A percentile compares a stretch with the other conserved stretches of the same genome.
These are phyloP conservation scores for Speleostelium caveatum DNA, from an alignment of 78 protist genomes.

Conservation along the genomic window DNA sequence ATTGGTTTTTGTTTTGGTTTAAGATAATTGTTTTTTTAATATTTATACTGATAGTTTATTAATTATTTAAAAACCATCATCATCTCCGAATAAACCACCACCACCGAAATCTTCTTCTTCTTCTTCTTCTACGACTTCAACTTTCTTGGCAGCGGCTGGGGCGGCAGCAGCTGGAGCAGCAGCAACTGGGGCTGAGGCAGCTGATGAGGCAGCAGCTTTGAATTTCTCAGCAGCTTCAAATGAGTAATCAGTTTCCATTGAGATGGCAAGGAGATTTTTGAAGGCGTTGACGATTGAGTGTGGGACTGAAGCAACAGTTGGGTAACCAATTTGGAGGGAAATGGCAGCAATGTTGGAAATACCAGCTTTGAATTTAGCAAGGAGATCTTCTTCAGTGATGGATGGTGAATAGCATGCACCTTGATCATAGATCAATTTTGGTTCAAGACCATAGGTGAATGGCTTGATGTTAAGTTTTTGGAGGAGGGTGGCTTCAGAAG, in stretches of 20 bases:
- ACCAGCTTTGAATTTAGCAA: conserved; percentile 79
- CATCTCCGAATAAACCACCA: no score
- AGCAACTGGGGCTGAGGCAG: conserved; percentile 82
- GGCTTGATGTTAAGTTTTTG: conserved; percentile 98
- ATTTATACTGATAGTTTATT: no score
- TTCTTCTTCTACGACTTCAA: conserved; percentile 57
- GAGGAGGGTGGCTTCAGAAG: conserved; percentile 98
- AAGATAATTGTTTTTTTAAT: no score
- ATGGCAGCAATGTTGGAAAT: conserved; percentile 93
- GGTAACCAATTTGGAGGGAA: conserved; percentile 93
- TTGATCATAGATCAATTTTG: conserved; percentile 91
- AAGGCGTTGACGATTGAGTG: conserved; percentile 94
- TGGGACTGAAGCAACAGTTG: conserved; percentile 96
- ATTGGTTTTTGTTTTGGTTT: no score
- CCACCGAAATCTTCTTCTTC: conserved; percentile 82
- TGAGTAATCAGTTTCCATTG: conserved; percentile 92
- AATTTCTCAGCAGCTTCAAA: conserved; percentile 90
- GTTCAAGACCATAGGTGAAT: conserved; percentile 96
- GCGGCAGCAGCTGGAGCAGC: conserved; percentile 86
- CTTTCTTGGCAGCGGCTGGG: conserved; percentile 63
- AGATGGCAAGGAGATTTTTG: conserved; percentile 95
- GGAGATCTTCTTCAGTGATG: conserved; percentile 92
- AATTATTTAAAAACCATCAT: no score
- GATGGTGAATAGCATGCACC: conserved; percentile 93
- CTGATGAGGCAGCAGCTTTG: conserved; percentile 85